Evolutionary conservation across 2,329 filamentous ascomycete genomes (phyloP).

Genomic region (Neonectria ditissima): DNA sequence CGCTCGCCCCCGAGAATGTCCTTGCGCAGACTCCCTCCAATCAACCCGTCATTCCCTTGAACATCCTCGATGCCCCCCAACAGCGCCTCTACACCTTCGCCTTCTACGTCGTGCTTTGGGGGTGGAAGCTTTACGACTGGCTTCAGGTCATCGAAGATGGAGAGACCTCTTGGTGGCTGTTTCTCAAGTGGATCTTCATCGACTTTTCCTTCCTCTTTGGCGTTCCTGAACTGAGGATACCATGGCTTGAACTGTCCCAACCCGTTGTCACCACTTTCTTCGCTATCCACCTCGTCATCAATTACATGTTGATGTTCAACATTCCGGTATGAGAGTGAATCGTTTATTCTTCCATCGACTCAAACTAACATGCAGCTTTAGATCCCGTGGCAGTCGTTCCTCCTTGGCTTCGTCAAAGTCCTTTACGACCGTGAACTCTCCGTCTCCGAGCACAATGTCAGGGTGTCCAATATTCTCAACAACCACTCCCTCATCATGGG

Average conservation of each 20-base stretch:
- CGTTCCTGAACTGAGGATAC: conserved; percentile 88
- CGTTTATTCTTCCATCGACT: not conserved
- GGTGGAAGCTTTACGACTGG: conserved; percentile 91
- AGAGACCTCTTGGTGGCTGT: conserved; percentile 87
- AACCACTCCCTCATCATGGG: conserved; percentile 95
- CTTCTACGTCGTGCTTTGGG: conserved; percentile 80
- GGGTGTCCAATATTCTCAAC: conserved; percentile 86
- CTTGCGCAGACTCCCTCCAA: conserved; percentile 42
- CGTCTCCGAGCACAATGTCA: conserved; percentile 93
- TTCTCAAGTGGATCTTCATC: conserved; percentile 92
- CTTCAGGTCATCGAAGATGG: conserved; percentile 82
- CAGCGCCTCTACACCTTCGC: conserved; percentile 89
- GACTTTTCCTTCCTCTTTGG: conserved; percentile 90
- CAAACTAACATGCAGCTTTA: conserved; percentile 47
- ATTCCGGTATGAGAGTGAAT: conserved; percentile 71
- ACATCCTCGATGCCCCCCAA: conserved; percentile 87
- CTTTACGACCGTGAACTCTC: conserved; percentile 94
- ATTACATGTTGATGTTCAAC: conserved; percentile 93
- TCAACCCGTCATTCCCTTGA: conserved; percentile 81
- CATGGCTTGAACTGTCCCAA: conserved; percentile 94
- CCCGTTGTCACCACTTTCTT: conserved; percentile 78
- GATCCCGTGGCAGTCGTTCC: conserved; percentile 79
- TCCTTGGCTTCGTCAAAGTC: conserved; percentile 79
- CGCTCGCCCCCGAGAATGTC: conserved; percentile 60
- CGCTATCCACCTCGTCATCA: conserved; percentile 75